These are phyloP conservation scores for Drechslerella coelobrocha DNA, from an alignment of 2,329 filamentous ascomycete species.

Conservation along the genomic window DNA sequence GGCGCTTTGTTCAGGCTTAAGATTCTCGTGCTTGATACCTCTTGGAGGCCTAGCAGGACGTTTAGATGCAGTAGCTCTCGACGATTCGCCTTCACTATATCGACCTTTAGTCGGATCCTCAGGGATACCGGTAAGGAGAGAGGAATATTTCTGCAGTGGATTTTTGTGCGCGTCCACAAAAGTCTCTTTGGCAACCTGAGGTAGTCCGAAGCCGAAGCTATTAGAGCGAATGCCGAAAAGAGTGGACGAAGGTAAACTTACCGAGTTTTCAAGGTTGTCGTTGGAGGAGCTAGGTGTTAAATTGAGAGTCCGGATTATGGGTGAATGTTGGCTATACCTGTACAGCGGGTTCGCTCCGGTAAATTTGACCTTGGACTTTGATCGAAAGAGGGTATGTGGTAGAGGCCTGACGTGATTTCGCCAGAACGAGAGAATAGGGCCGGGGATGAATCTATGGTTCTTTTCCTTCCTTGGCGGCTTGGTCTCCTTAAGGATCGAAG, in stretches of 20 bases:
- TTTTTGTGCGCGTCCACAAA: slow-evolving; percentile 6
- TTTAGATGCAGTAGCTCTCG: neutral
- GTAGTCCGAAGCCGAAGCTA: neutral
- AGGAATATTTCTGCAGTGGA: slow-evolving; percentile 22
- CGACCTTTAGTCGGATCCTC: neutral
- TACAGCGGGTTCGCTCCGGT: neutral
- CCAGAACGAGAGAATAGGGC: neutral
- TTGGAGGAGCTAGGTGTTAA: neutral
- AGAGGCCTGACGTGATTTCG: slow-evolving; percentile 7
- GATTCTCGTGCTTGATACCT: neutral
- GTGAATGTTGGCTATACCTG: neutral
- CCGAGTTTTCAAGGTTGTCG: neutral
- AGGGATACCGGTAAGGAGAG: slow-evolving; percentile 18
- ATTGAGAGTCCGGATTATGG: neutral
- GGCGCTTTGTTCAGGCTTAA: neutral
- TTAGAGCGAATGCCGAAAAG: neutral
- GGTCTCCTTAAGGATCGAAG: slow-evolving; percentile 31
- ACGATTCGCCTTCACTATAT: neutral
- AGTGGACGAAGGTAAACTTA: too few relatives aligned
- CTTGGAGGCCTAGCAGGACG: neutral
- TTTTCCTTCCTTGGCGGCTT: slow-evolving; percentile 16
- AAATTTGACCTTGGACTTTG: slow-evolving; percentile 21
- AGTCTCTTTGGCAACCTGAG: neutral
- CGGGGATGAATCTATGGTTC: slow-evolving; percentile 12
- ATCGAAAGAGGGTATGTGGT: neutral